Evolutionary conservation across 345 rosid genomes (phyloP), one percentile per base, ranked within the genome.

Genomic region (Sisymbrium altissimum): DNA sequence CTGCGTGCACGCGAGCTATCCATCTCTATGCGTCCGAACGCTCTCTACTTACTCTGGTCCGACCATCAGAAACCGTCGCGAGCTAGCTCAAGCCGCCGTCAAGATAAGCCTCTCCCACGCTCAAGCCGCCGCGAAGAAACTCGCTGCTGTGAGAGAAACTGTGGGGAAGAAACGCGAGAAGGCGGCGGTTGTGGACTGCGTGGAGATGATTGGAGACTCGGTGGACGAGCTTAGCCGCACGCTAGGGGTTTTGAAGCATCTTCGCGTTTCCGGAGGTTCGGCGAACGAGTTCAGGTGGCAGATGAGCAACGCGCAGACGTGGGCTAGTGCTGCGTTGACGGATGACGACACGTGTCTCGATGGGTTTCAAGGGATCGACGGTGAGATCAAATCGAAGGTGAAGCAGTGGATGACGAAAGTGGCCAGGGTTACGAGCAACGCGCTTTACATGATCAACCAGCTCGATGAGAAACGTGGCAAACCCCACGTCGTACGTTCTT

Each of bases 281-380:
- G 59, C 33, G 67, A 68, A 79, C 8, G 90, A 86, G 68, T 82
- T 93, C 39, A 43, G 57, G 66, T 84, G 86, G 85, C 88, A 86
- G 84, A 67, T 88, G 86, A 88, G 84, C 56, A 88, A 93, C 64
- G 97, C 87, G 3, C 82, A 88, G 88, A 90, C 95, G 9, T 90
- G 95, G 97, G 93, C 83, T 23, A 90, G 96, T 32, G 93, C 98
- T 1, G 95, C 96, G 1, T 60, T 93, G 75, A 93, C 97, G 17
- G 76, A 90, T 56, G 95, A 90, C 72, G 88, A 93, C 84, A 90
- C 98, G 63, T 93, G 98, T 80, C 84, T 90, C 0, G 97, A 93
- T 74, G 97, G 98, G 70, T 90, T 93, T 66, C 70, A 84, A 29
- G 85, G 65, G 11, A 70, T 80, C 15, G 78, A 64, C 45, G 84